Evolutionary conservation across 2,329 filamentous ascomycete species (phyloP).

Genomic region (Colletotrichum magnum): DNA sequence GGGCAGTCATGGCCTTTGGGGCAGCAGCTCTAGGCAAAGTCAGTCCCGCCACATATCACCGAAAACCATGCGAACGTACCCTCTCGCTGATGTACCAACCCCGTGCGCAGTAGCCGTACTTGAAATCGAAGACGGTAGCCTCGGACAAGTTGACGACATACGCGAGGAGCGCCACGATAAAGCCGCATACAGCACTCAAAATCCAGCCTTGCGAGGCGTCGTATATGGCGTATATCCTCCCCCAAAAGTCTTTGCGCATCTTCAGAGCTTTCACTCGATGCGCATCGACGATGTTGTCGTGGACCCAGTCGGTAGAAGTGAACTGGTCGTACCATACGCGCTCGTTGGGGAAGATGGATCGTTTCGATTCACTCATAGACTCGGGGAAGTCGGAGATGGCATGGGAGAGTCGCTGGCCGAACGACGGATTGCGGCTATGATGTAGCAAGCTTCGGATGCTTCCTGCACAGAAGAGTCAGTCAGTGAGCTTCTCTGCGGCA

Average conservation of each 20-base stretch:
- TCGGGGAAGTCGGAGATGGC: constrained; percentile 72
- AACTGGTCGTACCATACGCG: constrained; percentile 99
- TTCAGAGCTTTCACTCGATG: constrained; percentile 88
- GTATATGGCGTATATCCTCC: constrained; percentile 81
- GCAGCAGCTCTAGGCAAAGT: constrained; percentile 61
- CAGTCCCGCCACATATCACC: constrained; percentile 32
- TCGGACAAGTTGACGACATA: constrained; percentile 93
- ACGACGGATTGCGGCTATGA: constrained; percentile 72
- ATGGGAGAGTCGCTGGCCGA: constrained; percentile 72
- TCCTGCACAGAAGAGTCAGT: constrained; percentile 46
- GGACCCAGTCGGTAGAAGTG: constrained; percentile 97
- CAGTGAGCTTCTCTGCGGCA: constrained; percentile 19
- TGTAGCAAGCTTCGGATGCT: constrained; percentile 55
- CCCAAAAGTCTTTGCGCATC: constrained; percentile 85
- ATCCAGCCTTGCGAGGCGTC: constrained; percentile 96
- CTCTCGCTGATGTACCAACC: constrained; percentile 83
- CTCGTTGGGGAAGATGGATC: constrained; percentile 81
- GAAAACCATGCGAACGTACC: constrained; percentile 53
- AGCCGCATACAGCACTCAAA: constrained; percentile 89
- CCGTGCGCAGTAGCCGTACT: constrained; percentile 84
- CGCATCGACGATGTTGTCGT: constrained; percentile 95
- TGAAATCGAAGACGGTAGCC: constrained; percentile 87
- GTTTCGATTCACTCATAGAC: constrained; percentile 74
- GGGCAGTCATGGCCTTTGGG: constrained; percentile 65
- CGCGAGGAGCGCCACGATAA: constrained; percentile 86